phyloP scores from a whole-genome alignment of 2,329 filamentous ascomycete species.

The Alternaria angustiovoidea region DNA sequence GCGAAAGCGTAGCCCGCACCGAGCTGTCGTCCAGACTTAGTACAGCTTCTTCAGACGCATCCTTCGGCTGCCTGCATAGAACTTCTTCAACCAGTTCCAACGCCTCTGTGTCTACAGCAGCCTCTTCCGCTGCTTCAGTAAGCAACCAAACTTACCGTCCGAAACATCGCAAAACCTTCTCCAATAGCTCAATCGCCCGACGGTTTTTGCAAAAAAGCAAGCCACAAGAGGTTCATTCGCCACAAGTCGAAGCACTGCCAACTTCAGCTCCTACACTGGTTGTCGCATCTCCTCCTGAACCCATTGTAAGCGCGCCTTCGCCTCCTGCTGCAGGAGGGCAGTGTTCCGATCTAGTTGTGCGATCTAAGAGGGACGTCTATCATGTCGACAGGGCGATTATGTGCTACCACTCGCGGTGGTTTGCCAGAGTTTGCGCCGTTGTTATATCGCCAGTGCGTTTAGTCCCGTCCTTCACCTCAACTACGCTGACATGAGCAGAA shows the following conservation, averaged over 20 bases:
- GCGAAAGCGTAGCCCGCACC: conserved; percentile 6
- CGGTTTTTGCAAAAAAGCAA: conserved; percentile 24
- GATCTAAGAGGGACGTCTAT: conserved; percentile 39
- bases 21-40: conserved; percentile 12
- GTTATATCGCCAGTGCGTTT: conserved; percentile 29
- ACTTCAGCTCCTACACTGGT: conserved; percentile 4
- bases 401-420: conserved; percentile 43
- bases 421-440: conserved; percentile 39
- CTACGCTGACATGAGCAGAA: conserved; percentile 27
- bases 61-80: conserved; percentile 18
- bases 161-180: conserved; percentile 24
- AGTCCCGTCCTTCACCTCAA: neutral
- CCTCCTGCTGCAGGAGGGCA: conserved; percentile 21
- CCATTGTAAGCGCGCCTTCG: conserved; percentile 1
- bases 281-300: neutral
- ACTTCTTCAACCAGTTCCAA: conserved; percentile 20
- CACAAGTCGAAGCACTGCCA: conserved; percentile 4
- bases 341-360: conserved; percentile 40
- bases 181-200: conserved; percentile 18
- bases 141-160: conserved; percentile 6
- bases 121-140: conserved; percentile 23
- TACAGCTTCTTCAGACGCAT: conserved; percentile 21
- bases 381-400: conserved; percentile 43
- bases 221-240: conserved; percentile 5
- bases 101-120: conserved; percentile 17